Conservation (phyloP, 2,329 filamentous ascomycete species). For the Arthrobotrys megalospora region DNA sequence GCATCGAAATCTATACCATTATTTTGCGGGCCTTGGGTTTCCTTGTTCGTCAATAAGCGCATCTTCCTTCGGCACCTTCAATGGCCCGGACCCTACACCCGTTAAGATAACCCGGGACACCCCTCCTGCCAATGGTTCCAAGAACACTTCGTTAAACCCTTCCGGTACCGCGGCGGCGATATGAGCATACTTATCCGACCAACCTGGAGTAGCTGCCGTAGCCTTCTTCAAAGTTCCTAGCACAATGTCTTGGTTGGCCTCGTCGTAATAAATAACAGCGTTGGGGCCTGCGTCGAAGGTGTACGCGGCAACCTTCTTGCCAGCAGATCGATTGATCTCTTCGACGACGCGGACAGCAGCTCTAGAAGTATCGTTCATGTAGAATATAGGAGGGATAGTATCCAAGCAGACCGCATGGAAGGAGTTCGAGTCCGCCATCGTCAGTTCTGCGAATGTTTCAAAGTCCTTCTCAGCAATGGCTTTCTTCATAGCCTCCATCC, state of each 20-base stretch:
- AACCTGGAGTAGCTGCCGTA: conserved; percentile 79
- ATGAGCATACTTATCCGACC: conserved; percentile 75
- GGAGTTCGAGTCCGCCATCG: conserved; percentile 96
- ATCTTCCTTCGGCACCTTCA: conserved; percentile 77
- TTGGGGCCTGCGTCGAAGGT: conserved; percentile 98
- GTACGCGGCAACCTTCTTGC: conserved; percentile 87
- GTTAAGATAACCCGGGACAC: conserved; percentile 93
- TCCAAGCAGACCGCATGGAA: conserved; percentile 97
- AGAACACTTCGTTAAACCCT: conserved; percentile 77
- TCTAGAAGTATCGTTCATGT: conserved; percentile 93
- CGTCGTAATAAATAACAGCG: conserved; percentile 94
- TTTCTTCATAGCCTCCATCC: conserved; percentile 88
- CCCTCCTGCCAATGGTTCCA: conserved; percentile 79
- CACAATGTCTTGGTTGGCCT: conserved; percentile 80
- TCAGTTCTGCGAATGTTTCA: conserved; percentile 85
- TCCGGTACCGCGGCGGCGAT: conserved; percentile 71
- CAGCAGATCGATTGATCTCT: conserved; percentile 84
- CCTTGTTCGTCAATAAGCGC: conserved; percentile 49
- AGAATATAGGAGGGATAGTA: conserved; percentile 97
- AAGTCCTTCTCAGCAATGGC: conserved; percentile 86
- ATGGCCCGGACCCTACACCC: conserved; percentile 88
- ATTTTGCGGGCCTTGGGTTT: conserved; percentile 43
- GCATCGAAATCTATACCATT: background rate
- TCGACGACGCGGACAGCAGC: conserved; percentile 92
- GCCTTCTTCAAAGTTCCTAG: conserved; percentile 80